These are phyloP conservation scores for Fusarium phyllophilum DNA, from an alignment of 2,329 filamentous ascomycete species.

Conservation along the genomic window DNA sequence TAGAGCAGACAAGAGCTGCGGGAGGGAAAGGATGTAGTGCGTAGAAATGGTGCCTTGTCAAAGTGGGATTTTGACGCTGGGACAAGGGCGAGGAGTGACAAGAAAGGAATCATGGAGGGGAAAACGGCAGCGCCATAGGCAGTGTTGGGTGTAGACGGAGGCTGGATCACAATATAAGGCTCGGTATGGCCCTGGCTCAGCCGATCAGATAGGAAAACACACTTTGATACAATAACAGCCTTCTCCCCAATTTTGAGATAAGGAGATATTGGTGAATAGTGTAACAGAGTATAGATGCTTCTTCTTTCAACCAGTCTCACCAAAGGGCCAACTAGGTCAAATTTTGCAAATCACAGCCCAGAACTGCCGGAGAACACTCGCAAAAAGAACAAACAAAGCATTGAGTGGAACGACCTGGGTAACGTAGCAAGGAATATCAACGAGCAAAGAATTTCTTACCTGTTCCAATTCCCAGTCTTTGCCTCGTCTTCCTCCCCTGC, in stretches of 20 bases:
- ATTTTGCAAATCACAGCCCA: slow-evolving; percentile 4
- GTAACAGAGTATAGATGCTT: not conserved
- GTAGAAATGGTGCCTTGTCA: slow-evolving; percentile 10
- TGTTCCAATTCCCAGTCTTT: slow-evolving; percentile 86
- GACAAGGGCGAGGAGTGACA: slow-evolving; percentile 17
- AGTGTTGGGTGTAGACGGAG: not conserved
- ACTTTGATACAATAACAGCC: not conserved
- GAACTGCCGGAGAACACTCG: slow-evolving; percentile 8
- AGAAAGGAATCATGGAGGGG: not conserved
- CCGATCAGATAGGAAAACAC: not conserved
- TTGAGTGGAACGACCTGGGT: not conserved
- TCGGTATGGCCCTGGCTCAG: not conserved
- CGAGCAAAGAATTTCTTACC: slow-evolving; percentile 59
- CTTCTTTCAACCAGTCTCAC: not conserved
- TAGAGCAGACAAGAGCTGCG: slow-evolving; percentile 6
- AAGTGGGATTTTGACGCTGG: slow-evolving; percentile 5
- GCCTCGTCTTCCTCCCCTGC: slow-evolving; percentile 76
- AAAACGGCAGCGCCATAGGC: slow-evolving; percentile 4
- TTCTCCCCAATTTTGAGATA: not conserved
- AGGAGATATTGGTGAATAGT: not conserved
- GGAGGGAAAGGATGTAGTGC: slow-evolving; percentile 2
- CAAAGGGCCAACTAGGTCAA: not conserved
- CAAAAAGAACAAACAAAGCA: not conserved
- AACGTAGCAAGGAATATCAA: not conserved
- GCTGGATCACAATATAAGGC: slow-evolving; percentile 9